A percentile compares a stretch with the other conserved stretches of the same genome.
Conservation (phyloP, 345 rosid species). For the Salix udensis region DNA sequence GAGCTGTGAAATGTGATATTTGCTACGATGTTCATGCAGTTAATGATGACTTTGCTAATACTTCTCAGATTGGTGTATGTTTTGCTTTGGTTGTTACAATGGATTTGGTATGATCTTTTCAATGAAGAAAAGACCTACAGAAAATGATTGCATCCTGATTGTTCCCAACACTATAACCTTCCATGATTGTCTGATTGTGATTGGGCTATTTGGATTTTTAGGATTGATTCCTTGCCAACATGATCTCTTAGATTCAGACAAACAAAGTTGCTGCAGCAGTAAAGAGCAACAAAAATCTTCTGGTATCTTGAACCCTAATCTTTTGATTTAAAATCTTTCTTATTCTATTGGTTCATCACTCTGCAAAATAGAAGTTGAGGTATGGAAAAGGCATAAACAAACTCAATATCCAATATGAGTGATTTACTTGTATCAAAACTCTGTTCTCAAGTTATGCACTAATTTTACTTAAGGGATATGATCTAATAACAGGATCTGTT, state of each 20-base stretch:
- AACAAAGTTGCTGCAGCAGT: constrained; percentile 25
- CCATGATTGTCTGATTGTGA: neutral
- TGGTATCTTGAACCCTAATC: constrained; percentile 35
- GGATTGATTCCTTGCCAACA: constrained; percentile 50
- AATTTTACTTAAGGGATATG: no score
- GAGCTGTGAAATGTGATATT: neutral
- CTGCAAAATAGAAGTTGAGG: no score
- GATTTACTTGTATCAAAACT: no score
- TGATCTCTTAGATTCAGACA: constrained; percentile 52
- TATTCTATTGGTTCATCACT: neutral
- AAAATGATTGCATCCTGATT: neutral
- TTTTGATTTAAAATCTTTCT: neutral
- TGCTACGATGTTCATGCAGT: neutral
- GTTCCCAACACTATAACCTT: neutral
- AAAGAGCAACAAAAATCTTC: constrained; percentile 34
- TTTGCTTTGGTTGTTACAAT: neutral
- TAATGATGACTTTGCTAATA: neutral
- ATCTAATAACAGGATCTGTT: no score
- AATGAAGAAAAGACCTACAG: neutral
- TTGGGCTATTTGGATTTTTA: constrained; percentile 11
- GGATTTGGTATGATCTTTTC: neutral
- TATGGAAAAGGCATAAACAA: no score
- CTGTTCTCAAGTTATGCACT: no score
- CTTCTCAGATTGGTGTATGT: neutral
- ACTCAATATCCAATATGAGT: no score